Percentiles rank a stretch among this genome's conserved stretches.
These are phyloP conservation scores for Trametes hirsuta DNA, from an alignment of 1,284 basidiomycete genomes.

Conservation along the genomic window DNA sequence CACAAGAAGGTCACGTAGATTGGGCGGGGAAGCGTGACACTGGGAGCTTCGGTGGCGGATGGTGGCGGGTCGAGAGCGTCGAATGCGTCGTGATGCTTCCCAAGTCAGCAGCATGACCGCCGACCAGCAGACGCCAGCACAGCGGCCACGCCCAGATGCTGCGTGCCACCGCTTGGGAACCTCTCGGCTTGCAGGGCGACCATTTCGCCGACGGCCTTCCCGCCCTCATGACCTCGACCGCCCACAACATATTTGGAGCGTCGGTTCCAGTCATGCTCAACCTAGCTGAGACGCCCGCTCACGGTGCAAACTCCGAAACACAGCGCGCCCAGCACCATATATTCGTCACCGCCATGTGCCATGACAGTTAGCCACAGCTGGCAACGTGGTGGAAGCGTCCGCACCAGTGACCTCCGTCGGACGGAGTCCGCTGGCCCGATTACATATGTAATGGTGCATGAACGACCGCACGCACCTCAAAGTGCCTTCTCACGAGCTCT, in stretches of 20 bases:
- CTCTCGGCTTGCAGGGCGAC: constrained; percentile 1
- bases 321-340: no score
- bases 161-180: constrained; percentile 10
- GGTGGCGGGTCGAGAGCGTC: constrained; percentile 13
- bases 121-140: not conserved
- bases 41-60: constrained; percentile 13
- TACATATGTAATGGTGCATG: no score
- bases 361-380: no score
- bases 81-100: constrained; percentile 3
- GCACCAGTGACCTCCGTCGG: not conserved
- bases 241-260: constrained; percentile 1
- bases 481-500: no score
- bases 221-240: constrained; percentile 8
- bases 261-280: not conserved
- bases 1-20: constrained; percentile 19
- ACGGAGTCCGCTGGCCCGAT: not conserved
- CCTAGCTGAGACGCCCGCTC: not conserved
- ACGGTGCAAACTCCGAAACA: no score
- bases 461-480: no score
- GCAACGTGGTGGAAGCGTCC: not conserved
- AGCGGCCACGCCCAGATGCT: not conserved
- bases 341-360: no score
- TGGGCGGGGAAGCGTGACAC: constrained; percentile 15
- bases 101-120: constrained; percentile 8
- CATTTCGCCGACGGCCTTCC: constrained; percentile 17